Evolutionary conservation across 2,329 filamentous ascomycete species (phyloP).

Genomic region (Talaromyces sp.): DNA sequence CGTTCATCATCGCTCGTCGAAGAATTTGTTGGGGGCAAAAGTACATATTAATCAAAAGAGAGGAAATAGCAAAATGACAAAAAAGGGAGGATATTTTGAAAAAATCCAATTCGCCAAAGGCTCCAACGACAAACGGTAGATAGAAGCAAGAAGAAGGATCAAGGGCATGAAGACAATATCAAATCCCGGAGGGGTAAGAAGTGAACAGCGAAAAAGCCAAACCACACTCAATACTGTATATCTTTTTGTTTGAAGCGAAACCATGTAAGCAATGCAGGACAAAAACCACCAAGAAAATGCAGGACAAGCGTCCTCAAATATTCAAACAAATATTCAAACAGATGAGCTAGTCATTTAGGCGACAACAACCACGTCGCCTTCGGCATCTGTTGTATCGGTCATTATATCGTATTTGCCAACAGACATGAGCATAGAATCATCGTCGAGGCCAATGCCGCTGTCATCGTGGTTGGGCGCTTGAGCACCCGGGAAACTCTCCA

Average conservation of each 20-base stretch:
- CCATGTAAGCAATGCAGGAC: background rate
- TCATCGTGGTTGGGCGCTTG: slow-evolving; percentile 58
- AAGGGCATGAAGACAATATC: slow-evolving; percentile 5
- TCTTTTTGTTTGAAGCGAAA: background rate
- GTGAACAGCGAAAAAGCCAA: slow-evolving; percentile 8
- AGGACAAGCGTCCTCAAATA: slow-evolving; percentile 20
- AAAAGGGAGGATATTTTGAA: background rate
- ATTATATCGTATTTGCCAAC: slow-evolving; percentile 48
- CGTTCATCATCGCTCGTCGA: slow-evolving; percentile 30
- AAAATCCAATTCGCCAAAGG: slow-evolving; percentile 16
- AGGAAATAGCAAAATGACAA: background rate
- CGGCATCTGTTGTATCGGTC: slow-evolving; percentile 47
- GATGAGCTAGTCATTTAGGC: slow-evolving; percentile 35
- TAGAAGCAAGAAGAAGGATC: background rate
- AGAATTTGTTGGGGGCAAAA: background rate
- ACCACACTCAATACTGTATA: background rate
- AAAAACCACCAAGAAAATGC: slow-evolving; percentile 23
- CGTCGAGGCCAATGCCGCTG: slow-evolving; percentile 68
- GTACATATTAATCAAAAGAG: background rate
- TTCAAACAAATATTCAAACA: background rate
- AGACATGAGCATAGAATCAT: slow-evolving; percentile 44
- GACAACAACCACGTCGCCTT: slow-evolving; percentile 46
- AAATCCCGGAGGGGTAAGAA: slow-evolving; percentile 32
- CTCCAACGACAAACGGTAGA: slow-evolving; percentile 11
- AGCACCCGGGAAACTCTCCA: slow-evolving; percentile 41